A percentile compares a stretch with the other conserved stretches of the same genome.
Evolutionary conservation across 805 yeast species (phyloP).

Genomic region (Wickerhamomyces strasburgensis): DNA sequence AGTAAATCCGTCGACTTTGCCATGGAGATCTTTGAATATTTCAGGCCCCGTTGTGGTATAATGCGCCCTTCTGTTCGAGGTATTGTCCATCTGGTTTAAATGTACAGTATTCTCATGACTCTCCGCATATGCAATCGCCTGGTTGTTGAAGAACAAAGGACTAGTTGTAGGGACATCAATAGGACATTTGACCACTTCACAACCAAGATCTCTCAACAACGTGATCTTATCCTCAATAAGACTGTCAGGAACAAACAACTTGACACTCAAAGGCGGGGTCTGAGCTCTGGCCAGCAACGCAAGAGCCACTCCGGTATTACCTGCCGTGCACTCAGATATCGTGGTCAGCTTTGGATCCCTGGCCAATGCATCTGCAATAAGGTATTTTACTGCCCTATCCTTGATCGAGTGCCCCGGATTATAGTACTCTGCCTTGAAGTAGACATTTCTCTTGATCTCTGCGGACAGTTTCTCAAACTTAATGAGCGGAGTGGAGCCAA

Average conservation of each 20-base stretch:
- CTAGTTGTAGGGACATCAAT: slow-evolving; percentile 55
- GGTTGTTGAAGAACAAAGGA: slow-evolving; percentile 30
- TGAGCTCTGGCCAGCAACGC: slow-evolving; percentile 52
- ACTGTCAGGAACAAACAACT: slow-evolving; percentile 77
- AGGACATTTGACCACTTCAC: slow-evolving; percentile 57
- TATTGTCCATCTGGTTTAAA: slow-evolving; percentile 80
- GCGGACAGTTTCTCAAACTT: slow-evolving; percentile 55
- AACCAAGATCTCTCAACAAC: slow-evolving; percentile 58
- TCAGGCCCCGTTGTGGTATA: slow-evolving; percentile 74
- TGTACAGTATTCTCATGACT: slow-evolving; percentile 51
- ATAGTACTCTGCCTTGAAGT: slow-evolving; percentile 64
- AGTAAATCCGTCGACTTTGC: slow-evolving; percentile 55
- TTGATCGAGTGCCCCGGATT: slow-evolving; percentile 86
- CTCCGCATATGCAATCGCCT: slow-evolving; percentile 27
- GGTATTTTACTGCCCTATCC: slow-evolving; percentile 72
- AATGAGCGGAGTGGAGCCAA: slow-evolving; percentile 74
- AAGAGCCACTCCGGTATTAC: slow-evolving; percentile 80
- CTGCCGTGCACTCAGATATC: slow-evolving; percentile 79
- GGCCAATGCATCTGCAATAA: slow-evolving; percentile 54
- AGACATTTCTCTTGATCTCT: slow-evolving; percentile 66
- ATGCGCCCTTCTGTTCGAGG: slow-evolving; percentile 68
- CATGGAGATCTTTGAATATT: slow-evolving; percentile 54
- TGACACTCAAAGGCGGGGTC: slow-evolving; percentile 39
- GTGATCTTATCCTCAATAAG: slow-evolving; percentile 65
- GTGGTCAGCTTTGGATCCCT: slow-evolving; percentile 63